These are phyloP conservation scores for Chytriomyces sp. DNA, from an alignment of 192 early-diverging fungal genomes.

Conservation along the genomic window DNA sequence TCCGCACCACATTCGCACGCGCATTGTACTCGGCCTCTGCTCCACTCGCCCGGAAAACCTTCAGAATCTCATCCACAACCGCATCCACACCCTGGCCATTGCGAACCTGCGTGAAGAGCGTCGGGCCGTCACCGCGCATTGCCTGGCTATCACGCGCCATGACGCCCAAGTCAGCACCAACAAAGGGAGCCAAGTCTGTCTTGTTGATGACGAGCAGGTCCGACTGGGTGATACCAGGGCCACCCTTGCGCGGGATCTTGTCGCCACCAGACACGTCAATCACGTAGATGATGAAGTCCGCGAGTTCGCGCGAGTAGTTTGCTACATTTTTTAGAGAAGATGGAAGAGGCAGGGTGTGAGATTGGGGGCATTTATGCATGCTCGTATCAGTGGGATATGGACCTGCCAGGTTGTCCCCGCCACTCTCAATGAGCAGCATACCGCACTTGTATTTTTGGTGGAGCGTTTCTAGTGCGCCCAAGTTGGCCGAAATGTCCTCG, in stretches of 20 bases:
- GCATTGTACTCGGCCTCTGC: conserved; percentile 17
- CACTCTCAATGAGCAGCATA: conserved; percentile 87
- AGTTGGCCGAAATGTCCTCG: conserved; percentile 94
- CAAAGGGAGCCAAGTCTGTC: conserved; percentile 86
- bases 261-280: conserved; percentile 98
- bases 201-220: conserved; percentile 96
- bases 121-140: conserved; percentile 86
- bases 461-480: conserved; percentile 84
- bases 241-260: conserved; percentile 96
- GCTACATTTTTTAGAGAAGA: conserved; percentile 46
- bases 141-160: conserved; percentile 88
- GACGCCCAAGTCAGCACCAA: conserved; percentile 89
- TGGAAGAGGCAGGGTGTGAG: neutral
- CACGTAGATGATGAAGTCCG: conserved; percentile 96
- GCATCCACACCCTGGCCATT: conserved; percentile 82
- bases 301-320: conserved; percentile 61
- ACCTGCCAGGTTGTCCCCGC: conserved; percentile 90
- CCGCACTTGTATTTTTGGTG: conserved; percentile 85
- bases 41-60: conserved; percentile 44
- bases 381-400: neutral
- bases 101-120: conserved; percentile 91
- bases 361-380: neutral
- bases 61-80: conserved; percentile 76
- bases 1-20: too few species aligned
- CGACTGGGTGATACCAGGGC: conserved; percentile 95